Conservation (phyloP, 2,329 filamentous ascomycete species). For the Pestalotiopsis sp. region DNA sequence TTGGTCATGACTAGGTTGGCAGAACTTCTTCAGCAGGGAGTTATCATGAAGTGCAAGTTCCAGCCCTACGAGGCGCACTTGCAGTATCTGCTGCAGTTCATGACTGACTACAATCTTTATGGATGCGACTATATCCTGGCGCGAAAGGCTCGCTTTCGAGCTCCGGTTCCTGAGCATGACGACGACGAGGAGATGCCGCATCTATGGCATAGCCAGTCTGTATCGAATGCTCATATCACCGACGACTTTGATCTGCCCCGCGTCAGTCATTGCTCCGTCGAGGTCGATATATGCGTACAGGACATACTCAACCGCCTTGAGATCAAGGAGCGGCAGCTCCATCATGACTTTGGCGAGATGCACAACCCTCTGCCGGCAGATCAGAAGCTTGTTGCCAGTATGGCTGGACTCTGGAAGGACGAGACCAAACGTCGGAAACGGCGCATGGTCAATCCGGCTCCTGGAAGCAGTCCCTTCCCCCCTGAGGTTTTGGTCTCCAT, state of each 20-base stretch:
- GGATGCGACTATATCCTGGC: constrained; percentile 86
- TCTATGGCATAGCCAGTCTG: constrained; percentile 78
- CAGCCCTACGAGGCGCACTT: constrained; percentile 95
- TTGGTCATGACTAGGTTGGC: constrained; percentile 81
- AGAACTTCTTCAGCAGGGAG: constrained; percentile 84
- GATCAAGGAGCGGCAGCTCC: constrained; percentile 75
- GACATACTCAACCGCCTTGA: constrained; percentile 81
- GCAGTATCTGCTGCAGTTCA: constrained; percentile 92
- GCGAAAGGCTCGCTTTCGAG: constrained; percentile 69
- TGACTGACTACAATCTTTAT: constrained; percentile 97
- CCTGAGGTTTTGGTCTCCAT: constrained; percentile 82
- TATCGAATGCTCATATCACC: constrained; percentile 59
- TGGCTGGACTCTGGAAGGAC: constrained; percentile 91
- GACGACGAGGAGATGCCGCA: constrained; percentile 61
- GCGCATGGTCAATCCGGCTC: constrained; percentile 63
- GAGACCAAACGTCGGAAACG: constrained; percentile 78
- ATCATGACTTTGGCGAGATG: constrained; percentile 84
- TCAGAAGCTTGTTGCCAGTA: constrained; percentile 86
- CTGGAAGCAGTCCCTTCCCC: constrained; percentile 75
- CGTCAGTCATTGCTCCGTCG: constrained; percentile 83
- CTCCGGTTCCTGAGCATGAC: constrained; percentile 71
- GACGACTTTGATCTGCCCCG: constrained; percentile 67
- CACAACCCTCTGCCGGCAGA: constrained; percentile 62
- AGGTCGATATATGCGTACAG: constrained; percentile 86
- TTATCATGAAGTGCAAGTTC: constrained; percentile 78